A percentile compares a stretch with the other conserved stretches of the same genome.
phyloP scores from a whole-genome alignment of 1,284 basidiomycete species.

The Trichosporon asahii region DNA sequence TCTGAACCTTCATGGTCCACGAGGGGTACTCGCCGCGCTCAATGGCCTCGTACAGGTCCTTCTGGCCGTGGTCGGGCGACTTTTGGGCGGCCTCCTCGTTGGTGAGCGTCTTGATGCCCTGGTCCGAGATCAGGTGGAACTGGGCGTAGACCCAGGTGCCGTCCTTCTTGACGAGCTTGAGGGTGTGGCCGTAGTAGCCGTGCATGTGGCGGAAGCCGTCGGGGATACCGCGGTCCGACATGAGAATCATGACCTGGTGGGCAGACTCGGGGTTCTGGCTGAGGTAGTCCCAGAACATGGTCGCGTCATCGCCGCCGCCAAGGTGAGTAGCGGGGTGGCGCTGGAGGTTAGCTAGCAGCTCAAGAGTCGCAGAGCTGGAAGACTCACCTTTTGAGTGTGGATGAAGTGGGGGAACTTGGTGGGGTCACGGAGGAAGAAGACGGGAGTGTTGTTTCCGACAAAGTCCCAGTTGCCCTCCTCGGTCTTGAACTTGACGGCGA shows the following conservation, averaged over 20 bases:
- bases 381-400: constrained; percentile 78
- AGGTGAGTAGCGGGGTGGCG: constrained; percentile 57
- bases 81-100: constrained; percentile 45
- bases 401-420: constrained; percentile 69
- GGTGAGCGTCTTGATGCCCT: constrained; percentile 66
- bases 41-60: constrained; percentile 70
- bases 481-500: constrained; percentile 84
- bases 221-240: constrained; percentile 69
- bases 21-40: constrained; percentile 62
- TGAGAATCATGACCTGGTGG: constrained; percentile 70
- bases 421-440: constrained; percentile 53
- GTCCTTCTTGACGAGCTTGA: constrained; percentile 80
- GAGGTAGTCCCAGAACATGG: constrained; percentile 72
- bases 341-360: constrained; percentile 55
- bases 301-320: constrained; percentile 42
- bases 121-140: constrained; percentile 71
- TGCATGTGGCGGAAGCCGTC: constrained; percentile 68
- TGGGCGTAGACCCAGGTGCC: constrained; percentile 80
- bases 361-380: background rate
- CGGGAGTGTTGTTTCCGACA: constrained; percentile 82
- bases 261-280: constrained; percentile 86
- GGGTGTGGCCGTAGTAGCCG: constrained; percentile 88
- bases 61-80: constrained; percentile 76
- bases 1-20: constrained; percentile 60
- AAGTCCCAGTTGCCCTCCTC: constrained; percentile 86